Base-by-base conservation (phyloP, 371 early-diverging fungal species). In the Mortierella sp. region DNA sequence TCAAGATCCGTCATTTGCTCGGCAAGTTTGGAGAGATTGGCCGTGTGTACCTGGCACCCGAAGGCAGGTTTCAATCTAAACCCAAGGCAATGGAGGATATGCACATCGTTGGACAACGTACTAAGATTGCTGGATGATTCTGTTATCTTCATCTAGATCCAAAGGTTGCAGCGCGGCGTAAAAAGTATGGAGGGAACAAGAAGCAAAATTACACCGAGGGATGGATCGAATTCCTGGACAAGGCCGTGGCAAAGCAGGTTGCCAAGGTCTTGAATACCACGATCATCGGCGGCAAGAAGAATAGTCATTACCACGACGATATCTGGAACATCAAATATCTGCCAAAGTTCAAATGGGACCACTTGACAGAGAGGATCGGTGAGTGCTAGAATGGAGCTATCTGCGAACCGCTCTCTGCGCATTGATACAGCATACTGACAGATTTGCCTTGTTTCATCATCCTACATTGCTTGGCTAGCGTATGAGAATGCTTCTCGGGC, bases 261-360 rank as follows among this genome's bases (percentile, higher is more conserved):
- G 98, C 96, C 0, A 81, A 74, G 13, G 78, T 84, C 54, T 76
- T 97, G 48, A 98, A 98, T 81, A 88, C 89, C 67, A 87, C 85
- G 46, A 84, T 80, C 43, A 92, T 98, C 71, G 88, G 95, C 24
- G 93, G 94, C 23, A 95, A 93, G 67, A 95, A 95, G 72, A 84
- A 89, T 54, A 87, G 84, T 55, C 82, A 82, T 56, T 95, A 92
- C 81, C 92, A 95, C 74, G 95, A 95, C 70, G 97, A 96, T 62
- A 80, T 96, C 65, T 98, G 98, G 99, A 97, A 92, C 73, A 88
- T 98, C 61, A 95, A 95, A 81, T 98, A 98, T 68, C 78, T 98
- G 47, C 93, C 95, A 31, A 92, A 92, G 61, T 98, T 98, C 84
- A 98, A 97, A 78, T 98, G 99, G 99, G 82, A 89, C 50, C 91